These are phyloP conservation scores for Mollisia scopiformis DNA, from an alignment of 2,329 filamentous ascomycete species.

Conservation along the genomic window DNA sequence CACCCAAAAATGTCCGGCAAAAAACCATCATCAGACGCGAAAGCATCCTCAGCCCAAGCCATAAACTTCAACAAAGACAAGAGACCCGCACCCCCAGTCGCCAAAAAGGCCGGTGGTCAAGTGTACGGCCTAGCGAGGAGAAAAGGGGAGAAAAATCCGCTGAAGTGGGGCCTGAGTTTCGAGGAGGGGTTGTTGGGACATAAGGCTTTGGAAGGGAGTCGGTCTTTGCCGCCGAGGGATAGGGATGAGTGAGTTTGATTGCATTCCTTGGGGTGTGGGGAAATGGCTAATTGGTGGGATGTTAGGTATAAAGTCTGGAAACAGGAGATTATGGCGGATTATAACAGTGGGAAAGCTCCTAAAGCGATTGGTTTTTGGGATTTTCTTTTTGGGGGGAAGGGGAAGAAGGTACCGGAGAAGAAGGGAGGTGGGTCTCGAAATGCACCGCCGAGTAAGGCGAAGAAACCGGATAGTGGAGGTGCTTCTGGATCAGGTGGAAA, in stretches of 20 bases:
- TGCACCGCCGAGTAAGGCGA: too few relatives aligned
- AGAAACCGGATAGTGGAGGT: too few relatives aligned
- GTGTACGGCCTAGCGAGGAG: background rate
- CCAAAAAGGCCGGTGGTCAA: background rate
- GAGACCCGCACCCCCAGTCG: too few relatives aligned
- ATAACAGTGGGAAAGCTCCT: too few relatives aligned
- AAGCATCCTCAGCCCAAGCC: too few relatives aligned
- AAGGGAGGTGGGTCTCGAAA: too few relatives aligned
- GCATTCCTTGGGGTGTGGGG: background rate
- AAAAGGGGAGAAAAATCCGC: constrained; percentile 1
- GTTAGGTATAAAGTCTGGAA: background rate
- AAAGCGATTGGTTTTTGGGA: background rate
- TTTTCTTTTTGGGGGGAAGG: background rate
- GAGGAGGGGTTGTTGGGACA: background rate
- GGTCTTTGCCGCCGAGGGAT: background rate
- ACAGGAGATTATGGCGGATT: too few relatives aligned
- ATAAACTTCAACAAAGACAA: too few relatives aligned
- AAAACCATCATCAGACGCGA: too few relatives aligned
- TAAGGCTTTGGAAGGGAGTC: background rate
- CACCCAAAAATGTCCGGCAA: too few relatives aligned
- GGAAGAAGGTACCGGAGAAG: too few relatives aligned
- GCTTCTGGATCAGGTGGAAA: too few relatives aligned
- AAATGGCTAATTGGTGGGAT: background rate
- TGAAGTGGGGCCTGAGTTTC: background rate
- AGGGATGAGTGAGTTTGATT: background rate